Evolutionary conservation across 1,284 basidiomycete species (phyloP), one percentile per base, ranked within the genome.

Genomic region (Irpex rosettiformis): DNA sequence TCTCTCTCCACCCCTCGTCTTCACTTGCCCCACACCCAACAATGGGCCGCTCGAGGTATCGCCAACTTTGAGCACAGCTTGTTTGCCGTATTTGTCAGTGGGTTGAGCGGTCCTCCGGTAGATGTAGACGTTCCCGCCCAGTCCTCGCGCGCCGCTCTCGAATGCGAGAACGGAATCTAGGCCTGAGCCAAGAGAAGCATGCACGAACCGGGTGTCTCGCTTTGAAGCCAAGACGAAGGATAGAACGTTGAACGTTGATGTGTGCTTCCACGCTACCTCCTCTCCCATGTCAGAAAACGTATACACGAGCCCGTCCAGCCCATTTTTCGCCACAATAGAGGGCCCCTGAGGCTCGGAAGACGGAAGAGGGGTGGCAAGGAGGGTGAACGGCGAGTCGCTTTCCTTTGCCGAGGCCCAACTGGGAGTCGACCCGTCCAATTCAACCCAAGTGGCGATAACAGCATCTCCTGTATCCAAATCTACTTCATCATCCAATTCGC

Each of bases 191-290:
- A 73, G 67, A 1, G 78, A 71, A 29, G 85, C 72, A 67, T 88
- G 81, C 1, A 89, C 89, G 73, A 95, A 93, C 11, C 91, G 83
- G 0, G 89, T 85, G 71, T 96, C 94, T 25, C 86, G 86, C 72
- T 99, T 99, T 3, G 94, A 96, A 1, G 94, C 94, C 28, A 99
- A 80, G 18, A 98, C 96, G 69, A 98, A 99, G 1, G 93, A 83
- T 3, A 99, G 81, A 0, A 95, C 96, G 3, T 93, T 88, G 70
- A 88, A 93, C 0, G 94, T 97, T 8, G 84, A 79, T 1, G 73
- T 72, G 70, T 98, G 96, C 43, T 65, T 75, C 96, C 96, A 98
- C 25, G 58, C 63, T 5, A 73, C 73, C 47, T 77, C 51, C 52
- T 68, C 43, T 1, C 69, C 64, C 21, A 21, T 11, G 21, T 21